Evolutionary conservation across 2,329 filamentous ascomycete species (phyloP), one percentile per base, ranked within the genome.

Genomic region (Alternaria gaisen): DNA sequence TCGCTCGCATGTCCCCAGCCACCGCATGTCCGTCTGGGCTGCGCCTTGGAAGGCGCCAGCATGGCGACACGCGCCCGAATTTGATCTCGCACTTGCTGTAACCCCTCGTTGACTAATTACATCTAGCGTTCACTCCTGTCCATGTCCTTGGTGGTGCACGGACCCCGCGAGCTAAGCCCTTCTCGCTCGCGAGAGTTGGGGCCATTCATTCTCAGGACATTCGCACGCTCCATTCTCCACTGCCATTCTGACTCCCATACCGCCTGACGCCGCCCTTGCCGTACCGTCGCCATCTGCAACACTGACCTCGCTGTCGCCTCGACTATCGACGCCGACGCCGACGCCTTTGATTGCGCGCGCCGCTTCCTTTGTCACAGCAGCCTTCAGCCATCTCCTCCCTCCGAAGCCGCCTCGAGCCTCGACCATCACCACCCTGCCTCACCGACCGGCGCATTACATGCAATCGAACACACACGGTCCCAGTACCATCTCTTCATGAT

Each of bases 361-460:
- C 53, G 47, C 61, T 63, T 65, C 69, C 71, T 72, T 74, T 73
- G 67, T 72, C 70, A 61, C 50, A 52, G 61, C 65, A 36, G 41
- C 38, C 62, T 58, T 59, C 69, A 53, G 62, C 64, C 65, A 58
- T 56, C 61, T 65, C 61, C 72, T 63, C 66, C 67, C 62, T 57
- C 53, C 58, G 46, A 65, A 68, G 60, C 72, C 70, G 63, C 72
- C 68, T 68, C 63, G 64, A 60, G 58, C 58, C 60, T 61, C 67
- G 68, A 58, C 60, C 62, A 66, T 66, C 64, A 65, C 63, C 68
- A 52, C 56, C 44, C 38, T 64, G 56, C 62, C 66, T 61, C 54
- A 63, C 58, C 66, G 54, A 38, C 62, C 61, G 47, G 73, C 76
- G 75, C 73, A 65, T 62, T 67, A 64, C 70, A 60, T 56, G 57